phyloP scores from a whole-genome alignment of 164 flowering plant genomes.

The Tinospora cordifolia region DNA sequence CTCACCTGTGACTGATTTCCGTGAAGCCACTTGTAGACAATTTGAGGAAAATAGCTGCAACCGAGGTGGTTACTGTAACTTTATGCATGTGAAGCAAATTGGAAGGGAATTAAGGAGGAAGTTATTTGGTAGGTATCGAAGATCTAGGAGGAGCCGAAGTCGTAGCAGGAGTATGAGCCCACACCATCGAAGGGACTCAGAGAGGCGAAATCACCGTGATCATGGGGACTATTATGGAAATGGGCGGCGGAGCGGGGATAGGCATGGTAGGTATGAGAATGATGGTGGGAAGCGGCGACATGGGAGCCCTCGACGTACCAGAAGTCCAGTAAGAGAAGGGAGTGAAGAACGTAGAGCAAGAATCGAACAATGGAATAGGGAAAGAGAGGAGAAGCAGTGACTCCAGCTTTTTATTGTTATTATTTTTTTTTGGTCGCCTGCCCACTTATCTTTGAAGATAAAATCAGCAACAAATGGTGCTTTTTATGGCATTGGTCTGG shows the following conservation, averaged over 20 bases:
- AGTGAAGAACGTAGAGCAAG: constrained; percentile 75
- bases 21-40: constrained; percentile 70
- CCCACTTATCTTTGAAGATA: not conserved
- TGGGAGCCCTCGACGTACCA: constrained; percentile 31
- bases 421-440: too few species aligned
- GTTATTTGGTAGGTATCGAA: constrained; percentile 45
- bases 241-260: constrained; percentile 30
- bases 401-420: not conserved
- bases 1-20: constrained; percentile 72
- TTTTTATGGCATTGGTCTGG: not conserved
- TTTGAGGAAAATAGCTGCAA: constrained; percentile 71
- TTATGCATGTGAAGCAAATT: constrained; percentile 64
- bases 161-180: constrained; percentile 52
- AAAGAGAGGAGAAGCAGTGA: constrained; percentile 42
- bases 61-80: constrained; percentile 73
- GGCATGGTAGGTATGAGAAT: constrained; percentile 28
- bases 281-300: constrained; percentile 25
- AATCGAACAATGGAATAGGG: constrained; percentile 80
- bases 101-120: constrained; percentile 59
- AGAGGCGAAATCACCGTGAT: constrained; percentile 22
- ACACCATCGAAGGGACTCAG: constrained; percentile 26
- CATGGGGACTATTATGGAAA: constrained; percentile 24
- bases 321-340: constrained; percentile 56
- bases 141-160: constrained; percentile 33
- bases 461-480: not conserved